These are phyloP conservation scores for Thalassia testudinum DNA, from an alignment of 116 monocot genomes.

Conservation along the genomic window DNA sequence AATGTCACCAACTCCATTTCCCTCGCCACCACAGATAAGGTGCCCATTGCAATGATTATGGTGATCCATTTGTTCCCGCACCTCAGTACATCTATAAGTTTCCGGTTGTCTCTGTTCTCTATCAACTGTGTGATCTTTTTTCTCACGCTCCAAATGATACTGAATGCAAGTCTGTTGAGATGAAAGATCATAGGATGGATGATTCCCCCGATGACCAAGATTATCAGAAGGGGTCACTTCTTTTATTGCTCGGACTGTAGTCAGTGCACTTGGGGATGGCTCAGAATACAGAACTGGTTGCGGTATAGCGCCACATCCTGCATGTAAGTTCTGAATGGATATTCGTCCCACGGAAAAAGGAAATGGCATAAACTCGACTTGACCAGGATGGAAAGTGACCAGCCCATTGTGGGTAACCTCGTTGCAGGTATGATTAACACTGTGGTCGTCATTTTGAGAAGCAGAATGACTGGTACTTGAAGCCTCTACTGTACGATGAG, in stretches of 20 bases:
- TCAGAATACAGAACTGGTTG: too few species aligned
- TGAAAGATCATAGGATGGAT: too few species aligned
- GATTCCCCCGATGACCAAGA: too few species aligned
- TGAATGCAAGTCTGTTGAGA: too few species aligned
- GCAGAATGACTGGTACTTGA: slow-evolving; percentile 8
- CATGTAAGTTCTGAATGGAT: too few species aligned
- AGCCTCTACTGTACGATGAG: slow-evolving; percentile 6
- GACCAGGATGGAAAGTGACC: slow-evolving; percentile 13
- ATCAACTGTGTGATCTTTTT: not conserved
- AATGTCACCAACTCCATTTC: slow-evolving; percentile 21
- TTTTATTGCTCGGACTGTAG: too few species aligned
- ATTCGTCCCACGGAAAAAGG: slow-evolving; percentile 19
- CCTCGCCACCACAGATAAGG: slow-evolving; percentile 11
- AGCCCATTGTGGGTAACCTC: not conserved
- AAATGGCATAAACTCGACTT: slow-evolving; percentile 35
- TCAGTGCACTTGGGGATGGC: too few species aligned
- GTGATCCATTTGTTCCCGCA: slow-evolving; percentile 13
- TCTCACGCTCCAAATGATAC: slow-evolving; percentile 1
- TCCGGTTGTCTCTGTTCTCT: slow-evolving; percentile 6
- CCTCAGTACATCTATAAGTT: slow-evolving; percentile 2
- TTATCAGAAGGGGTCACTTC: too few species aligned
- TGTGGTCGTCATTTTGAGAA: slow-evolving; percentile 1
- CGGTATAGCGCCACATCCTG: too few species aligned
- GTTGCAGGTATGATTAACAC: slow-evolving; percentile 1
- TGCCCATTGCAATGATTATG: slow-evolving; percentile 22